Evolutionary conservation across 345 rosid species (phyloP).

Genomic region (Pugionium dolabratum): DNA sequence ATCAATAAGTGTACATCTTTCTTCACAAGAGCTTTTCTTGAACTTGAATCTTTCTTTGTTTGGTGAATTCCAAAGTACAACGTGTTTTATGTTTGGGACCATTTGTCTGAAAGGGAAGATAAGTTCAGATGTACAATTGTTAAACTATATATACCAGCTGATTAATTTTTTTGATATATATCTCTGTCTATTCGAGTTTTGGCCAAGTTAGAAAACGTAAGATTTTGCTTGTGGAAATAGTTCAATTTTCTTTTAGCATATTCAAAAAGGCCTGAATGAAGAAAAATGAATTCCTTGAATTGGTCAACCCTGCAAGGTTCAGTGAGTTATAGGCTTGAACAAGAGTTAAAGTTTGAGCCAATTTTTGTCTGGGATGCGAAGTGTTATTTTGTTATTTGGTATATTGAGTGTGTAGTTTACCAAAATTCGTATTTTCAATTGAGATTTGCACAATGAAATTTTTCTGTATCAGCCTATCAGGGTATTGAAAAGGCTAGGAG

Average conservation of each 20-base stretch:
- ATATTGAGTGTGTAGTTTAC: background rate
- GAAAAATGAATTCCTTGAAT: background rate
- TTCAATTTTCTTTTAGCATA: background rate
- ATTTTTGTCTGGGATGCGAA: background rate
- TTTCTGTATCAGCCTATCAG: background rate
- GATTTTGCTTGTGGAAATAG: background rate
- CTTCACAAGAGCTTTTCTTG: background rate
- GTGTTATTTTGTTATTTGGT: background rate
- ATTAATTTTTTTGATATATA: background rate
- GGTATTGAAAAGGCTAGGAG: background rate
- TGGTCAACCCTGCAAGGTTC: background rate
- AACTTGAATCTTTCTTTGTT: background rate
- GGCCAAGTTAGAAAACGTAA: background rate
- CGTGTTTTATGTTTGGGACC: constrained; percentile 30
- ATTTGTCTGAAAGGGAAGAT: constrained; percentile 12
- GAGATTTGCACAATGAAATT: background rate
- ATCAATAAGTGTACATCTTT: constrained; percentile 1
- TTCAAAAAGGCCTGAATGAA: background rate
- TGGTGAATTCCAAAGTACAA: constrained; percentile 20
- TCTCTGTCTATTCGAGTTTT: background rate
- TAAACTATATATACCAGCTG: background rate
- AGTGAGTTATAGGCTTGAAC: background rate
- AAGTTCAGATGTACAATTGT: constrained; percentile 11
- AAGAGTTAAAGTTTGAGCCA: background rate
- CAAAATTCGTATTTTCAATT: background rate